Evolutionary conservation across 2,329 filamentous ascomycete species (phyloP).

Genomic region (Fusarium devonianum): DNA sequence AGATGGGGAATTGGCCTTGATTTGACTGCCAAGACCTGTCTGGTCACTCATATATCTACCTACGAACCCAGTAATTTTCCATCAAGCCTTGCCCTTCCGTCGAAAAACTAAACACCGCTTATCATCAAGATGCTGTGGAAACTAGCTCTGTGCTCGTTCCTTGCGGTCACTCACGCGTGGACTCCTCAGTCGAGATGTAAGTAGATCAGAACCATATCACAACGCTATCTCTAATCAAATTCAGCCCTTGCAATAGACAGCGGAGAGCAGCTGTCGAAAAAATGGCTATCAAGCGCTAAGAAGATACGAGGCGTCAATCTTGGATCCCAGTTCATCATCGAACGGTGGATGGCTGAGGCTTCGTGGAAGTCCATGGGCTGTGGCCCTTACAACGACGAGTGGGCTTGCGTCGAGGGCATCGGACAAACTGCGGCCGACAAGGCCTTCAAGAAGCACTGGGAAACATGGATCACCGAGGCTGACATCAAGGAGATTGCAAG

Average conservation of each 20-base stretch:
- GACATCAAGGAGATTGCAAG: conserved; percentile 38
- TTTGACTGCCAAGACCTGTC: too few relatives aligned
- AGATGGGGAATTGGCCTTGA: too few relatives aligned
- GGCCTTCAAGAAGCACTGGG: conserved; percentile 39
- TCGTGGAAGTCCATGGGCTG: conserved; percentile 40
- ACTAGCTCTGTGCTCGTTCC: not conserved
- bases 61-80: too few relatives aligned
- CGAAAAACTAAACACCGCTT: too few relatives aligned
- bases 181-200: conserved; percentile 15
- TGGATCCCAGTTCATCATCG: conserved; percentile 40
- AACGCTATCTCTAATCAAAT: not conserved
- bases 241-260: not conserved
- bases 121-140: not conserved
- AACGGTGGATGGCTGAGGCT: conserved; percentile 39
- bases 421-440: conserved; percentile 35
- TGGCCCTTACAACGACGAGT: conserved; percentile 36
- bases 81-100: too few relatives aligned
- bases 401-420: conserved; percentile 36
- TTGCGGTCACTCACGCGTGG: conserved; percentile 6
- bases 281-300: conserved; percentile 20
- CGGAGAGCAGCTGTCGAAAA: not conserved
- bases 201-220: too few relatives aligned
- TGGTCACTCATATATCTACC: not conserved
- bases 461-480: conserved; percentile 32
- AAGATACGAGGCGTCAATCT: conserved; percentile 41